phyloP scores from a whole-genome alignment of 2,329 filamentous ascomycete species.

The Fusarium coffeatum region DNA sequence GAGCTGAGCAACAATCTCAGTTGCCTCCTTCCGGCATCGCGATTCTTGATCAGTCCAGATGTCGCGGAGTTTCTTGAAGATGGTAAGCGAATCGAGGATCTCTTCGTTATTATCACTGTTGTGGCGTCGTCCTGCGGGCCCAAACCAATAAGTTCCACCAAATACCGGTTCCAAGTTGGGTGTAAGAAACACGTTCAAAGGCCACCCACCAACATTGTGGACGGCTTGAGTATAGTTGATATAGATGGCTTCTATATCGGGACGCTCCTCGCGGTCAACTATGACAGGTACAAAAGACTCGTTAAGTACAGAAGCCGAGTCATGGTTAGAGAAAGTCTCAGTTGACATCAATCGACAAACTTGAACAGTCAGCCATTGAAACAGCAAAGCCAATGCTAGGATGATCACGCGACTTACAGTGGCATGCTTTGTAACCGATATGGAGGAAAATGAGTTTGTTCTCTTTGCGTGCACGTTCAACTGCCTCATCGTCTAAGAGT shows the following conservation, averaged over 20 bases:
- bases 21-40: constrained; percentile 84
- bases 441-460: constrained; percentile 94
- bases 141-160: constrained; percentile 95
- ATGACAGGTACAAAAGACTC: constrained; percentile 90
- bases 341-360: constrained; percentile 91
- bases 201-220: constrained; percentile 91
- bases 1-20: constrained; percentile 83
- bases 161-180: constrained; percentile 94
- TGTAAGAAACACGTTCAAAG: constrained; percentile 95
- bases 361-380: constrained; percentile 50
- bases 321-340: constrained; percentile 87
- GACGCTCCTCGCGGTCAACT: constrained; percentile 92
- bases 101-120: constrained; percentile 61
- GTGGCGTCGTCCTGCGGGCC: constrained; percentile 68
- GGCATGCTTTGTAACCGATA: constrained; percentile 94
- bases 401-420: constrained; percentile 72
- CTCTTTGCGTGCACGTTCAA: constrained; percentile 79
- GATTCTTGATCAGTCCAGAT: constrained; percentile 86
- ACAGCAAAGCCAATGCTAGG: background rate
- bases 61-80: constrained; percentile 79
- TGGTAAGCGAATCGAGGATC: constrained; percentile 82
- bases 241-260: constrained; percentile 94
- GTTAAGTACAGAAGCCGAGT: constrained; percentile 86
- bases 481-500: constrained; percentile 80
- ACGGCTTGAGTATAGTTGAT: constrained; percentile 99